Percentiles rank a stretch among this genome's conserved stretches.
Conservation (phyloP, 352 stramenopile genomes). For the Globisporangium mamillatum region DNA sequence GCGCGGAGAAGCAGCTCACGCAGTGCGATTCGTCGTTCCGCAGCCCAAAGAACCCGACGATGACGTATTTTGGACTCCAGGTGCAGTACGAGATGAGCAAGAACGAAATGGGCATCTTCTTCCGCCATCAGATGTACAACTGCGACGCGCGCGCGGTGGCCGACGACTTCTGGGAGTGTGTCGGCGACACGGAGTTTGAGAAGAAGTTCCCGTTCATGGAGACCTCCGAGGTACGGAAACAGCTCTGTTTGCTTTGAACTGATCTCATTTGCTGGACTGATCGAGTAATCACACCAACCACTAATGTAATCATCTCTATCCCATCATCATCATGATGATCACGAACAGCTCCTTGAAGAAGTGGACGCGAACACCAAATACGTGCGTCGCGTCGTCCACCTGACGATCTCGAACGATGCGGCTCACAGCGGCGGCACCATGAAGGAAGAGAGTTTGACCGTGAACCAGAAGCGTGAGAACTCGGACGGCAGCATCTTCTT, state of each 20-base stretch:
- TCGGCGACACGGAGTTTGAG: slow-evolving; percentile 71
- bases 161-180: slow-evolving; percentile 76
- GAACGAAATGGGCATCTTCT: slow-evolving; percentile 86
- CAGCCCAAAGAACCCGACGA: slow-evolving; percentile 82
- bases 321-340: neutral
- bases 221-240: slow-evolving; percentile 30
- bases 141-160: slow-evolving; percentile 65
- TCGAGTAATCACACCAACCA: neutral
- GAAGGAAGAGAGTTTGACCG: slow-evolving; percentile 77
- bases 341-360: slow-evolving; percentile 52
- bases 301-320: slow-evolving; percentile 2
- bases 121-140: slow-evolving; percentile 82
- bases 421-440: slow-evolving; percentile 69
- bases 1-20: slow-evolving; percentile 59
- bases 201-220: slow-evolving; percentile 86
- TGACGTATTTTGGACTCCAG: slow-evolving; percentile 87
- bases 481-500: slow-evolving; percentile 68
- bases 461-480: slow-evolving; percentile 82
- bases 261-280: neutral
- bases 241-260: too few relatives aligned
- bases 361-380: slow-evolving; percentile 81
- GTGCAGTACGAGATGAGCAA: slow-evolving; percentile 89
- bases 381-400: slow-evolving; percentile 72
- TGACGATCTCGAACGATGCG: slow-evolving; percentile 74
- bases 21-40: slow-evolving; percentile 76